Base-by-base conservation (phyloP, 2,329 filamentous ascomycete species). In the Trichophyton simii region DNA sequence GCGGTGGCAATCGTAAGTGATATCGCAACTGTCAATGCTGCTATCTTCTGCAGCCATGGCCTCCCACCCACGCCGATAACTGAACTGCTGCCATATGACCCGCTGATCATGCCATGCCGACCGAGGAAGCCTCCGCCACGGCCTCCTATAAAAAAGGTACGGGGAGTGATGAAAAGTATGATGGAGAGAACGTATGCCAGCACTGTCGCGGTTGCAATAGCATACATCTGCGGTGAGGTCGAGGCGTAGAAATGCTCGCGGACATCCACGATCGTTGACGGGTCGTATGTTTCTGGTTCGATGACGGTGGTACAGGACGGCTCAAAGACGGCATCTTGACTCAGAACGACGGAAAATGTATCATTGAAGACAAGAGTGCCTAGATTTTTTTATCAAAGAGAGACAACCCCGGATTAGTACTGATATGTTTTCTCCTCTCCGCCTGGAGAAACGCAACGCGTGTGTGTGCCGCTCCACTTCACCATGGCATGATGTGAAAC, bases 1-100 rank as follows among this genome's bases (percentile, higher is more conserved):
- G 87, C 88, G 7, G 91, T 95, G 52, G 94, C 94, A 64, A 97
- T 94, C 0, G 91, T 96, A 60, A 99, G 80, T 2, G 92, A 96
- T 31, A 97, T 84, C 41, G 83, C 83, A 55, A 86, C 83, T 5
- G 82, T 80, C 64, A 85, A 72, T 25, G 84, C 82, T 11, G 84
- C 84, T 18, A 84, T 80, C 71, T 86, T 92, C 72, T 99, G 94
- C 62, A 99, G 78, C 89, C 91, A 96, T 3, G 94, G 94, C 59
- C 94, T 85, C 50, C 91, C 91, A 59, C 94, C 94, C 15, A 96
- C 90, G 60, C 87, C 91, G 60, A 95, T 86, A 58, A 91, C 83
- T 34, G 86, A 82, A 22, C 82, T 83, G 62, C 80, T 79, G 18
- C 80, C 82, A 64, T 86, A 85, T 2, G 89, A 89, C 59, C 89